A percentile compares a stretch with the other conserved stretches of the same genome.
Evolutionary conservation across 176 grass and related monocot genomes (phyloP).

Genomic region (Rhynchospora tenuis): DNA sequence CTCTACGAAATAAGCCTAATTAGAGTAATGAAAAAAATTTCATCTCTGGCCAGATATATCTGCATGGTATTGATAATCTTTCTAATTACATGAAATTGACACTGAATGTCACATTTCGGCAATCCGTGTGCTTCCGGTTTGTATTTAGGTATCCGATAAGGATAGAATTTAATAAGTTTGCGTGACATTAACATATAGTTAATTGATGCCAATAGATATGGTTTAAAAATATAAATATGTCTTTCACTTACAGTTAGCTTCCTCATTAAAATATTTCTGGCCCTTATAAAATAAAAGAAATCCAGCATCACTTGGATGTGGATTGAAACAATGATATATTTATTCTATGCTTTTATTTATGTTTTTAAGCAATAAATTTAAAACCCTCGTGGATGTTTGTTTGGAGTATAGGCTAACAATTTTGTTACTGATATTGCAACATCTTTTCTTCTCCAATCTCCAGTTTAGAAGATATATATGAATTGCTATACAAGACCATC

Average conservation of each 20-base stretch:
- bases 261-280: constrained; percentile 1
- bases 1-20: too few relatives aligned
- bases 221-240: constrained; percentile 3
- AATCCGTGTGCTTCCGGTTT: neutral
- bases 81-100: too few relatives aligned
- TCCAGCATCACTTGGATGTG: neutral
- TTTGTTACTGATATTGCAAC: neutral
- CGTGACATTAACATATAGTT: neutral
- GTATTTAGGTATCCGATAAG: neutral
- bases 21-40: too few relatives aligned
- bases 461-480: too few relatives aligned
- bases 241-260: neutral
- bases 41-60: too few relatives aligned
- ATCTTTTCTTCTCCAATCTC: too few relatives aligned
- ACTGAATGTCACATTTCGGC: too few relatives aligned
- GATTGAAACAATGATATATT: neutral
- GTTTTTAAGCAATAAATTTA: too few relatives aligned
- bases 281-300: neutral
- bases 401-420: neutral
- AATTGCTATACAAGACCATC: too few relatives aligned
- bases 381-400: neutral
- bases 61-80: too few relatives aligned
- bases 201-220: neutral
- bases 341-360: neutral
- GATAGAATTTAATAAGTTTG: neutral